A percentile compares a stretch with the other conserved stretches of the same genome.
These are phyloP conservation scores for Aspergillus fischeri DNA, from an alignment of 2,329 filamentous ascomycete genomes.

Conservation along the genomic window DNA sequence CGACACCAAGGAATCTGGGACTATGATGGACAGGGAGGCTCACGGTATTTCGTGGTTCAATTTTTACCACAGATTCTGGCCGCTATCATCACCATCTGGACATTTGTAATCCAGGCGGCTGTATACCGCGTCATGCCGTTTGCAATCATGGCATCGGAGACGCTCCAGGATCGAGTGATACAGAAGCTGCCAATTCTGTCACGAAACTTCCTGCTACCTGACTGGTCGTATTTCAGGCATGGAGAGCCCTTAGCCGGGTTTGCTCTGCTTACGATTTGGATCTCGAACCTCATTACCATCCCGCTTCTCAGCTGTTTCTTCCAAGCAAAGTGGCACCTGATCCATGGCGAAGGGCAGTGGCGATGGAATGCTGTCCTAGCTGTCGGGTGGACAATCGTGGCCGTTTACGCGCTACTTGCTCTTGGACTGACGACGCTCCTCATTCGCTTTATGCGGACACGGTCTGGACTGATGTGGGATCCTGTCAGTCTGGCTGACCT, in stretches of 20 bases:
- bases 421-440: conserved; percentile 56
- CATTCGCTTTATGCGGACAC: conserved; percentile 60
- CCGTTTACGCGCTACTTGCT: conserved; percentile 65
- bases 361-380: conserved; percentile 75
- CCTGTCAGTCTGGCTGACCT: conserved; percentile 76
- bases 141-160: conserved; percentile 65
- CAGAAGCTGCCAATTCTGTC: conserved; percentile 58
- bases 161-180: conserved; percentile 58
- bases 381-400: conserved; percentile 73
- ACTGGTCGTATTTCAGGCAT: conserved; percentile 62
- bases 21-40: conserved; percentile 66
- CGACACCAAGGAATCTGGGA: conserved; percentile 60
- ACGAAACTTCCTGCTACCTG: conserved; percentile 65
- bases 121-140: conserved; percentile 77
- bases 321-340: conserved; percentile 59
- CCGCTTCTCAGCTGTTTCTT: conserved; percentile 78
- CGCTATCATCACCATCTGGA: conserved; percentile 67
- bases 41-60: conserved; percentile 78
- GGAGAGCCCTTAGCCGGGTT: conserved; percentile 65
- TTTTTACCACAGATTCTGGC: conserved; percentile 78
- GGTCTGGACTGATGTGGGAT: conserved; percentile 82
- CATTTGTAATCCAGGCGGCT: conserved; percentile 68
- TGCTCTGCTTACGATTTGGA: conserved; percentile 68
- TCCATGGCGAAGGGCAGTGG: conserved; percentile 60
- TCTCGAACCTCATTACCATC: conserved; percentile 68